These are phyloP conservation scores for Niebla homalea DNA, from an alignment of 495 filamentous ascomycete genomes.

Conservation along the genomic window DNA sequence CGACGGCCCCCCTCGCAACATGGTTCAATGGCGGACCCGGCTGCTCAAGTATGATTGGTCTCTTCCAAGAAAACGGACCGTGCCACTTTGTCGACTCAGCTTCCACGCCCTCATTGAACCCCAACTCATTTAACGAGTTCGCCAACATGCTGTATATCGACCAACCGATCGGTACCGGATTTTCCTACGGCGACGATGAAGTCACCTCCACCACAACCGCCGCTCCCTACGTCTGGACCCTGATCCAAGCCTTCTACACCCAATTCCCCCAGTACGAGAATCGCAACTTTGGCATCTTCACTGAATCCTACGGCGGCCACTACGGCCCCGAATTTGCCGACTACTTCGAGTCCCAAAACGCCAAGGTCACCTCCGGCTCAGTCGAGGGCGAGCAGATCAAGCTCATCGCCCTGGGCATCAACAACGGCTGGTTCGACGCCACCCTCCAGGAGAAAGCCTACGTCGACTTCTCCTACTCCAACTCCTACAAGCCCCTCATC, in stretches of 20 bases:
- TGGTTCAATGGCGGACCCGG: constrained; percentile 49
- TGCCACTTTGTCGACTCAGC: constrained; percentile 39
- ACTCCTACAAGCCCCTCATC: constrained; percentile 39
- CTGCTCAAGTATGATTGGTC: constrained; percentile 38
- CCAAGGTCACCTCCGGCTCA: constrained; percentile 25
- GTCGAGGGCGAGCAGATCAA: constrained; percentile 34
- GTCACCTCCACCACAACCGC: constrained; percentile 37
- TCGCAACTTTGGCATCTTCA: constrained; percentile 41
- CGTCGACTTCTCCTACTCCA: constrained; percentile 38
- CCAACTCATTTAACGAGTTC: constrained; percentile 48
- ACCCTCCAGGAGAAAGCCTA: constrained; percentile 37
- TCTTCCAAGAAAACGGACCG: constrained; percentile 45
- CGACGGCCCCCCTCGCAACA: constrained; percentile 34
- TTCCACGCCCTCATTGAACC: constrained; percentile 36
- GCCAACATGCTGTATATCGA: constrained; percentile 48
- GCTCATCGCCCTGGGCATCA: constrained; percentile 42
- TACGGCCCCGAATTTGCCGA: constrained; percentile 40
- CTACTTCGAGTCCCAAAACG: constrained; percentile 40
- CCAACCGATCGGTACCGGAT: constrained; percentile 40
- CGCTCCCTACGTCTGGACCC: constrained; percentile 40
- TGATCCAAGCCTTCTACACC: constrained; percentile 42
- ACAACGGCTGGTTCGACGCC: constrained; percentile 44
- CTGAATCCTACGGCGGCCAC: constrained; percentile 44
- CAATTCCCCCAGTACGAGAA: constrained; percentile 40
- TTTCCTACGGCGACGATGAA: constrained; percentile 38